Conservation (phyloP, 2,329 filamentous ascomycete genomes). For the Cadophora sp. region DNA sequence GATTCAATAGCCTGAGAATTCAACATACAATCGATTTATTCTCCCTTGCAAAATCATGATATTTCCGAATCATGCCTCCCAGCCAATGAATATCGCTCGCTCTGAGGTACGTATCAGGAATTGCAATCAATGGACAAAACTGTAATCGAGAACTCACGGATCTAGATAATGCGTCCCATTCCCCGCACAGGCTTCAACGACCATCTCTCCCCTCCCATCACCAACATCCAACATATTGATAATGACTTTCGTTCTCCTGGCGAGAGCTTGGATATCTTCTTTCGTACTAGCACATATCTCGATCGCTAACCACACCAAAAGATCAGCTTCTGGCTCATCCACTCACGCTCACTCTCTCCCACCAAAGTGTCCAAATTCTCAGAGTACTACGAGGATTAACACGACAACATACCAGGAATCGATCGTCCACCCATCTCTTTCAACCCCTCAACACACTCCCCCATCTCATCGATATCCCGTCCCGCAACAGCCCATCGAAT, state of each 20-base stretch:
- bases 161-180: constrained; percentile 23
- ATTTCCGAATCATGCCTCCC: constrained; percentile 19
- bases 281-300: constrained; percentile 7
- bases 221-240: constrained; percentile 12
- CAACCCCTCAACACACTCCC: constrained; percentile 8
- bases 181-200: constrained; percentile 21
- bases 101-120: background rate
- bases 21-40: constrained; percentile 17
- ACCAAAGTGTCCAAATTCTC: background rate
- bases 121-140: background rate
- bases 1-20: background rate
- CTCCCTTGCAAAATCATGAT: constrained; percentile 20
- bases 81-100: constrained; percentile 19
- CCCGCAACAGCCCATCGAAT: constrained; percentile 17
- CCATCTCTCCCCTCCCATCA: constrained; percentile 8
- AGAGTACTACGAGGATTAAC: background rate
- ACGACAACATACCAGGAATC: constrained; percentile 4
- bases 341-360: background rate
- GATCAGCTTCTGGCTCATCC: background rate
- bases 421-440: background rate
- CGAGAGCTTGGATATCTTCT: constrained; percentile 8
- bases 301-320: background rate
- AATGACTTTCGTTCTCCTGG: constrained; percentile 18
- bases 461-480: background rate
- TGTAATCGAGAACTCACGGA: background rate